A percentile compares a stretch with the other conserved stretches of the same genome.
Conservation (phyloP, 2,329 filamentous ascomycete species). For the Alternaria rosae region DNA sequence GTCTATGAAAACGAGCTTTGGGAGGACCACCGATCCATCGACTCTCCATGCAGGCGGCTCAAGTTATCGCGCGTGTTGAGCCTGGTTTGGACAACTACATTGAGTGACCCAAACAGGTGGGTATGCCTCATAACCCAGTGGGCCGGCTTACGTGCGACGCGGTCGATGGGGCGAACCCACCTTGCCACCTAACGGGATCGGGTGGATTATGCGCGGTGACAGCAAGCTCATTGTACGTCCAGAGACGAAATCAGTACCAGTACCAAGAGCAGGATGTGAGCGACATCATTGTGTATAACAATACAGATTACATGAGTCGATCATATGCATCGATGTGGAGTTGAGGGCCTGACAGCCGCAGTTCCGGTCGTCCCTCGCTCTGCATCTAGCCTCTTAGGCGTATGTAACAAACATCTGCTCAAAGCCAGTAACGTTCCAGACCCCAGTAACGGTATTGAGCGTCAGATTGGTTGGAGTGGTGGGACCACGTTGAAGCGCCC, state of each 20-base stretch:
- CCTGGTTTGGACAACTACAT: neutral
- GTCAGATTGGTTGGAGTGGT: slow-evolving; percentile 43
- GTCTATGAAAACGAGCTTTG: neutral
- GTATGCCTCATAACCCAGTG: neutral
- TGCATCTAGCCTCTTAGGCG: slow-evolving; percentile 26
- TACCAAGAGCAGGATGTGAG: neutral
- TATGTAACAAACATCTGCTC: slow-evolving; percentile 39
- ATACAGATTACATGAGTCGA: neutral
- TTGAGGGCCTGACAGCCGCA: slow-evolving; percentile 2
- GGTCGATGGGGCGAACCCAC: neutral
- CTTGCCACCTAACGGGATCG: neutral
- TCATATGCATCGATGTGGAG: neutral
- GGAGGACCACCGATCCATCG: neutral
- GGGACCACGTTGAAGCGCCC: slow-evolving; percentile 56
- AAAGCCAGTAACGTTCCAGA: slow-evolving; percentile 39
- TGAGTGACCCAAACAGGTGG: neutral
- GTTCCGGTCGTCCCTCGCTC: neutral
- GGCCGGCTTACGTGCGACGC: neutral
- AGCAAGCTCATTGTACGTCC: neutral
- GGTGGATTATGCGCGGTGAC: neutral
- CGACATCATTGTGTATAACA: neutral
- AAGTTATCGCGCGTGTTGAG: neutral
- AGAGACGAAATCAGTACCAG: neutral
- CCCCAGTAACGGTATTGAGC: slow-evolving; percentile 38
- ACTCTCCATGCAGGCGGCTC: neutral